These are phyloP conservation scores for Cladosporium sp. DNA, from an alignment of 2,329 filamentous ascomycete species.

Conservation along the genomic window DNA sequence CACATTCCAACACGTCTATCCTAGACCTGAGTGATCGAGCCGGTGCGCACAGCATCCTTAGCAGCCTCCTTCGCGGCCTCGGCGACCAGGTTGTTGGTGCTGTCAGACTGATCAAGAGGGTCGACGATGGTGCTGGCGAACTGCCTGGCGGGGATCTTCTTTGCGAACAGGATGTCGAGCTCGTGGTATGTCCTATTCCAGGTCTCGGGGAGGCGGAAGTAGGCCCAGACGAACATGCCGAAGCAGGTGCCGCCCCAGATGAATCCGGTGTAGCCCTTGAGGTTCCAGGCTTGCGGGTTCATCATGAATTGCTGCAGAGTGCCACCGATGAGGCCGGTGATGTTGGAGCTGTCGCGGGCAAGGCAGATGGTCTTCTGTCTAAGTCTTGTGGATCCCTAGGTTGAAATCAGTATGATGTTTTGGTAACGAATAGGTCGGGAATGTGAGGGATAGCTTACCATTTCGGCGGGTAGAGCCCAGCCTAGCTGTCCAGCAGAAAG, in stretches of 20 bases:
- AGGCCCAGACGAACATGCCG: conserved; percentile 35
- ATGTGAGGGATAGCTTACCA: conserved; percentile 3
- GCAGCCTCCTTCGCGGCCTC: conserved; percentile 17
- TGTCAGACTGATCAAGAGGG: conserved; percentile 15
- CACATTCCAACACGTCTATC: neutral
- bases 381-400: conserved; percentile 6
- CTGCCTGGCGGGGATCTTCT: conserved; percentile 32
- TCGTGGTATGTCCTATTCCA: conserved; percentile 39
- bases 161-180: conserved; percentile 39
- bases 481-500: conserved; percentile 25
- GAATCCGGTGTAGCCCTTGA: conserved; percentile 38
- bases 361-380: conserved; percentile 26
- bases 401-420: neutral
- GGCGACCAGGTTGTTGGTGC: conserved; percentile 11
- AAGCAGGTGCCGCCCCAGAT: conserved; percentile 30
- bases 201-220: conserved; percentile 39
- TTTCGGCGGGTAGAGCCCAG: conserved; percentile 25
- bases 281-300: conserved; percentile 25
- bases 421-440: neutral
- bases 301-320: conserved; percentile 32
- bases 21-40: conserved; percentile 9
- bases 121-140: conserved; percentile 28
- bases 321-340: conserved; percentile 27
- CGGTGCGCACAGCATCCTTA: conserved; percentile 15
- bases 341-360: conserved; percentile 31